These are phyloP conservation scores for Thuja plicata DNA, from an alignment of 83 land plant species.

Conservation along the genomic window DNA sequence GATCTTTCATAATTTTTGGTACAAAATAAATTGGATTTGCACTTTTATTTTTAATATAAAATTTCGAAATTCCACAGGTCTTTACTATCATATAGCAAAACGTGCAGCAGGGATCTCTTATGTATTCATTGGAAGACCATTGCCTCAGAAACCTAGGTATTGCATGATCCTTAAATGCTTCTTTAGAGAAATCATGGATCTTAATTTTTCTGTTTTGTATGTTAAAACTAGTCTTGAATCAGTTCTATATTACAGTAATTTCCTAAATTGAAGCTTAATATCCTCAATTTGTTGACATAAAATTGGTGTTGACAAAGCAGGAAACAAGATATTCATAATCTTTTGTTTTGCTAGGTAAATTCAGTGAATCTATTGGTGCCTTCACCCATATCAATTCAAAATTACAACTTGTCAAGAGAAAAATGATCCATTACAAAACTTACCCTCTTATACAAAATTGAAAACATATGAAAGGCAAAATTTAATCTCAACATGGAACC, in stretches of 20 bases:
- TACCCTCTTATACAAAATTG: too few relatives aligned
- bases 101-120: conserved; percentile 91
- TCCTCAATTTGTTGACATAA: neutral
- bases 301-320: neutral
- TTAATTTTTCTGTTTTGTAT: neutral
- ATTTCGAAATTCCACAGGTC: conserved; percentile 47
- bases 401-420: too few relatives aligned
- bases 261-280: neutral
- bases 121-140: conserved; percentile 88
- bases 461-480: too few relatives aligned
- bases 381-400: too few relatives aligned
- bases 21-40: conserved; percentile 2
- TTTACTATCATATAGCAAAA: conserved; percentile 93
- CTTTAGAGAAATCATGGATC: neutral
- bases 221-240: neutral
- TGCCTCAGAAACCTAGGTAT: conserved; percentile 92
- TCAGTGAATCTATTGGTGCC: too few relatives aligned
- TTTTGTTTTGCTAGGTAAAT: too few relatives aligned
- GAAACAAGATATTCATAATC: neutral
- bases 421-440: too few relatives aligned
- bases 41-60: neutral
- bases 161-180: neutral
- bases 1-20: neutral
- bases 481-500: too few relatives aligned
- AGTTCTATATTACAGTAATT: neutral